Evolutionary conservation across 2,329 filamentous ascomycete genomes (phyloP).

Genomic region (Xenoacremonium recifei): DNA sequence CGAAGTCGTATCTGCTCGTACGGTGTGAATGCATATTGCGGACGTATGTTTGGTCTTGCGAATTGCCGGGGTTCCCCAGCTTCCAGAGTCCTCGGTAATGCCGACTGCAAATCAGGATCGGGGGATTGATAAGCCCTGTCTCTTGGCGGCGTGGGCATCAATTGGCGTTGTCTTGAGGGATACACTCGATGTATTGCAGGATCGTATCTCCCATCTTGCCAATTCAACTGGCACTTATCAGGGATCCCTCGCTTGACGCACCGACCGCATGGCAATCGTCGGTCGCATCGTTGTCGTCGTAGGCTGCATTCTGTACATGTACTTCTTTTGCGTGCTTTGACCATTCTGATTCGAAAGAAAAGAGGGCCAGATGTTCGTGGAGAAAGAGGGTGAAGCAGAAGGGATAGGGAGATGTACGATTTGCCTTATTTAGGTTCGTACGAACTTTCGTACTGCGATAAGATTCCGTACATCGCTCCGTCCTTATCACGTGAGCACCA

Average conservation of each 20-base stretch:
- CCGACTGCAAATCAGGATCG: neutral
- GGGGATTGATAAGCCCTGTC: neutral
- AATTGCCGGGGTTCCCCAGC: neutral
- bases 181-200: neutral
- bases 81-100: neutral
- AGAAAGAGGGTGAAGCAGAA: no score
- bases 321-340: slow-evolving; percentile 1
- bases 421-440: no score
- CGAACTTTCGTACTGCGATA: neutral
- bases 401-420: neutral
- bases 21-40: neutral
- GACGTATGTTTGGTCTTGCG: neutral
- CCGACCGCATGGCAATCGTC: slow-evolving; percentile 2
- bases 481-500: neutral
- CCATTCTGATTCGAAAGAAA: neutral
- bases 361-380: neutral
- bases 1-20: neutral
- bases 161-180: neutral
- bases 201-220: neutral
- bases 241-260: slow-evolving; percentile 5
- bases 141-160: neutral
- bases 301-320: slow-evolving; percentile 5
- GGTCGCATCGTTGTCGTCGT: slow-evolving; percentile 3
- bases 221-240: slow-evolving; percentile 1
- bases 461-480: neutral